phyloP scores from a whole-genome alignment of 2,329 filamentous ascomycete species.

The Penicillium fuscoglaucum region DNA sequence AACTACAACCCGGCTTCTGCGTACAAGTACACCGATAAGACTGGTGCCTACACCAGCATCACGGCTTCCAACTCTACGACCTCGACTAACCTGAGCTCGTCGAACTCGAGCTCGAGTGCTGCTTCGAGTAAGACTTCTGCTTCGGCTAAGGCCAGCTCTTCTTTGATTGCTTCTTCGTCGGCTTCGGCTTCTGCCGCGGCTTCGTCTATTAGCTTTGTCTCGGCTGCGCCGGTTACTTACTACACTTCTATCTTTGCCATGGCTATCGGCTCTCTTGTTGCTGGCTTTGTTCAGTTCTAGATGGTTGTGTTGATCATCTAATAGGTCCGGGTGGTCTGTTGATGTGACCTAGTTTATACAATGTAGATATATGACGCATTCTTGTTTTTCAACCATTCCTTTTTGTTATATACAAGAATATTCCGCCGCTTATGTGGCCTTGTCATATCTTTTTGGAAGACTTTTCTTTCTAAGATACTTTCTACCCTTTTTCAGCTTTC shows the following conservation, averaged over 20 bases:
- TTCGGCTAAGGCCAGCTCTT: conserved; percentile 10
- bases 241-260: conserved; percentile 11
- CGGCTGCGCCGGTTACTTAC: conserved; percentile 10
- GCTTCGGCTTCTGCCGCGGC: conserved; percentile 1
- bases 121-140: neutral
- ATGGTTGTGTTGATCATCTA: neutral
- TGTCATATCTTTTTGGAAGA: neutral
- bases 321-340: neutral
- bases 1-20: conserved; percentile 62
- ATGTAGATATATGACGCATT: neutral
- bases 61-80: conserved; percentile 34
- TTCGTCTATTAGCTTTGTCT: conserved; percentile 3
- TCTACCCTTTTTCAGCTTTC: too few species aligned
- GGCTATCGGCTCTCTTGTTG: neutral
- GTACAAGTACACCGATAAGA: conserved; percentile 64
- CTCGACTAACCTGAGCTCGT: conserved; percentile 23
- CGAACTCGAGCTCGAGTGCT: conserved; percentile 12
- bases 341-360: neutral
- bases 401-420: neutral
- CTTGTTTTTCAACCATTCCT: neutral
- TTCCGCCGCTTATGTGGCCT: neutral
- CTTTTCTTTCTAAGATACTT: neutral
- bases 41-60: conserved; percentile 66
- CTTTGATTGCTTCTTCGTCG: conserved; percentile 17
- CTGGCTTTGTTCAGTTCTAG: neutral